Base-by-base conservation (phyloP, 306 rosid species). In the Abrus pulchellus region DNA sequence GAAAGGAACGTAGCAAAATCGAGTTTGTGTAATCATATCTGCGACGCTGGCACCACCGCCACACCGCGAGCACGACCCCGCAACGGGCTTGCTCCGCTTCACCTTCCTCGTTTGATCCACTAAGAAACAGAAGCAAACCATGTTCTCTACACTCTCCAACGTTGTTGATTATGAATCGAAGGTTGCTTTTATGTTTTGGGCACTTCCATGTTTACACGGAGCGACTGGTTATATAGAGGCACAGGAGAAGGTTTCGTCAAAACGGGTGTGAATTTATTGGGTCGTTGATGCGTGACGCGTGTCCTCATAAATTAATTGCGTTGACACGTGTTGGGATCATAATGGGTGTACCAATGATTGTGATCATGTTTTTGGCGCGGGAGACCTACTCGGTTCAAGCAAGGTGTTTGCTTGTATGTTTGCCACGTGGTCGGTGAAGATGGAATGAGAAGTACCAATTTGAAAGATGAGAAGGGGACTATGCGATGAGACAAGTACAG, bases 81-180 rank as follows among this genome's bases (percentile, higher is more conserved):
- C 96, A 63, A 87, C 97, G 27, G 97, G 96, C 85, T 88, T 93
- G 83, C 84, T 87, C 81, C 87, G 69, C 89, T 85, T 72, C 79
- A 91, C 82, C 83, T 85, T 77, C 88, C 83, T 86, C 48, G 68
- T 86, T 68, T 93, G 94, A 67, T 89, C 88, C 63, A 93, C 91
- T 49, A 93, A 82, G 52, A 93, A 93, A 78, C 97, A 93, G 61
- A 93, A 89, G 64, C 92, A 93, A 8, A 93, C 97, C 96, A 93
- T 90, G 4, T 20, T 65, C 47, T 13, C 0, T n/a, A 14, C 11
- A 10, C 64, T 33, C 45, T 62, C 29, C 68, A 5, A 34, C 45
- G 68, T 62, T 62, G 29, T 57, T 55, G 11, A 0, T 45, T 45
- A 1, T 7, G 13, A 56, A 8, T 59, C 7, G 14, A 11, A 53